phyloP scores from a whole-genome alignment of 768 basidiomycete genomes.

The Trametes gibbosa region DNA sequence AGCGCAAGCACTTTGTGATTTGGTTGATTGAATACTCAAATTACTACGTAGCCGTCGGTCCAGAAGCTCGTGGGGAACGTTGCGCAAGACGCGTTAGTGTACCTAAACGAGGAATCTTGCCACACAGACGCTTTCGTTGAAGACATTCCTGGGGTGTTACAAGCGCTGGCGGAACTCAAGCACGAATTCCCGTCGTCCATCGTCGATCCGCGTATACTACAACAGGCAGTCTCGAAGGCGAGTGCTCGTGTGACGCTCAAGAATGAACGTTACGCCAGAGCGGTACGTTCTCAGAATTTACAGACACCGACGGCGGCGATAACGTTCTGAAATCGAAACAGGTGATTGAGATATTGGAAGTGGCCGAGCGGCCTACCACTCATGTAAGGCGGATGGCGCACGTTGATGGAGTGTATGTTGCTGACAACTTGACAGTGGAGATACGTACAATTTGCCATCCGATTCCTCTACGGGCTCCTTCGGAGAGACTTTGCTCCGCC shows the following conservation, averaged over 20 bases:
- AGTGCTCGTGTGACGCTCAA: constrained; percentile 42
- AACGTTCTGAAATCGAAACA: constrained; percentile 28
- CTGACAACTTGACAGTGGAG: constrained; percentile 58
- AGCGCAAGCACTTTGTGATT: constrained; percentile 1
- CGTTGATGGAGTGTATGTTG: not conserved
- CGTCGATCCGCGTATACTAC: constrained; percentile 43
- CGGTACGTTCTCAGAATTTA: constrained; percentile 36
- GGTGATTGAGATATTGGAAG: constrained; percentile 58
- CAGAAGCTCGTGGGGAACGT: constrained; percentile 66
- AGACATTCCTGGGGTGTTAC: constrained; percentile 44
- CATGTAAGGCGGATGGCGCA: constrained; percentile 50
- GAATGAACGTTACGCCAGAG: constrained; percentile 44
- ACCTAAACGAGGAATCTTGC: constrained; percentile 62
- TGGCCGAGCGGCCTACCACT: constrained; percentile 60
- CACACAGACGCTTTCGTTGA: constrained; percentile 61
- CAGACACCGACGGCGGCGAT: not conserved
- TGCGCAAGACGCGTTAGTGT: constrained; percentile 57
- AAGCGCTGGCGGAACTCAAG: constrained; percentile 47
- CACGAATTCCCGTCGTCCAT: constrained; percentile 46
- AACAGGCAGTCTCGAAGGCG: constrained; percentile 42
- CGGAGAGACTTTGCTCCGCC: constrained; percentile 58
- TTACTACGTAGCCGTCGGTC: constrained; percentile 58
- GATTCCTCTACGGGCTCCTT: constrained; percentile 58
- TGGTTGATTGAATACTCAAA: not conserved
- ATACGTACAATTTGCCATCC: constrained; percentile 70